Evolutionary conservation across 2,329 filamentous ascomycete genomes (phyloP).

Genomic region (Amauroascus niger): DNA sequence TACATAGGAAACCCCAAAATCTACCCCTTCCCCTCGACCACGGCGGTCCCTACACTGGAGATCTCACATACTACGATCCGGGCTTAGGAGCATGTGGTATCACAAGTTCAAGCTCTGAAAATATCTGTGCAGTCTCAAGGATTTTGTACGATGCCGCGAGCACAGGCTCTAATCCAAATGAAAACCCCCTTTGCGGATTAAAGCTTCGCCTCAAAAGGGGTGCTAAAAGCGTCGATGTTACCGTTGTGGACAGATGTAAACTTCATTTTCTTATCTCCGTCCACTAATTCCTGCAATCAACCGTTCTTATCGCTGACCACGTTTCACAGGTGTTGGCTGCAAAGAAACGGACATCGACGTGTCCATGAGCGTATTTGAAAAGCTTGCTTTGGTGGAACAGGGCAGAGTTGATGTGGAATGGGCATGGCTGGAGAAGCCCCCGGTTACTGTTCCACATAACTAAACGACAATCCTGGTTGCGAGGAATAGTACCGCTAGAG

Average conservation of each 20-base stretch:
- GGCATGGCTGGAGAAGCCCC: conserved; percentile 41
- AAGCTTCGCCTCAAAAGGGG: conserved; percentile 53
- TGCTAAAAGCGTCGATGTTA: conserved; percentile 50
- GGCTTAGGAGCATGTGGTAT: conserved; percentile 61
- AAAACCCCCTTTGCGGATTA: conserved; percentile 57
- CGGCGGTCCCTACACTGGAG: conserved; percentile 48
- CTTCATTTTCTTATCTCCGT: background rate
- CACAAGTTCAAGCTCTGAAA: conserved; percentile 44
- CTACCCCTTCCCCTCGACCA: conserved; percentile 44
- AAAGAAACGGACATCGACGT: conserved; percentile 43
- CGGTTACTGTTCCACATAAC: conserved; percentile 17
- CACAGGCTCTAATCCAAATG: conserved; percentile 48
- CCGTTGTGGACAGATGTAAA: conserved; percentile 58
- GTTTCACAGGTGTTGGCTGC: conserved; percentile 37
- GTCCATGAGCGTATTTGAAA: conserved; percentile 40
- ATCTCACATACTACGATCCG: conserved; percentile 60
- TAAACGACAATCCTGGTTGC: background rate
- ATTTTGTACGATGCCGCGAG: conserved; percentile 53
- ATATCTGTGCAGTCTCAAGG: conserved; percentile 58
- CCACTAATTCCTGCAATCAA: background rate
- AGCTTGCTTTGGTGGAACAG: conserved; percentile 38
- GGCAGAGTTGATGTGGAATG: conserved; percentile 43
- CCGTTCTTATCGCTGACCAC: conserved; percentile 11
- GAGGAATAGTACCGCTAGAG: background rate
- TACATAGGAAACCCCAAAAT: conserved; percentile 24